Evolutionary conservation across 1,139 yeast species (phyloP), one percentile per base, ranked within the genome.

Genomic region (Lodderomyces parapsilosis): DNA sequence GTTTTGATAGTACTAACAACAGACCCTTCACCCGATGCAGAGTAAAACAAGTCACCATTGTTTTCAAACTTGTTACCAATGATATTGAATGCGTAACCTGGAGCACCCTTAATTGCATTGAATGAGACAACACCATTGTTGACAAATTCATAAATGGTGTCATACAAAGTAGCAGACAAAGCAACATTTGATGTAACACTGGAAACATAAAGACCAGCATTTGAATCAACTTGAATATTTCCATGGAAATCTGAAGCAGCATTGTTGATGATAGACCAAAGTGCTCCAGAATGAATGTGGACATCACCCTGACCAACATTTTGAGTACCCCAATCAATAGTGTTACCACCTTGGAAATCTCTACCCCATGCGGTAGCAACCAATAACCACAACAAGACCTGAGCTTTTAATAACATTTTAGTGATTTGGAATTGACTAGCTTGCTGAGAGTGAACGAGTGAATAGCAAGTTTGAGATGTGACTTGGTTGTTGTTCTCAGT

Each of bases 11-110:
- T 9, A 22, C 24, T 22, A 6, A 22, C 24, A 22, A 22, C 24
- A 22, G 24, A 22, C 9, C 8, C 24, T 9, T 22, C 9, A 22
- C 24, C 24, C 9, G 24, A 22, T 22, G 24, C 24, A 6, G 24
- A 22, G 9, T 6, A 22, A 9, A 22, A 22, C 24, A 22, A 22
- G 24, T 22, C 24, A 6, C 71, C 71, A 22, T 22, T 22, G 24
- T n/a, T n/a, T n/a, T n/a, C n/a, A n/a, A n/a, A n/a, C n/a, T n/a
- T n/a, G n/a, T n/a, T n/a, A n/a, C n/a, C 24, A 22, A 22, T 22
- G 9, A 22, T 22, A 6, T 22, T 22, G 9, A 22, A 22, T 6
- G 9, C 8, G 9, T 22, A 22, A 6, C 24, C 24, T 22, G 24
- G 24, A 22, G 24, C 24, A 22, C 24, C 24, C 24, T 9, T 6